A percentile compares a stretch with the other conserved stretches of the same genome.
Evolutionary conservation across 2,329 filamentous ascomycete species (phyloP).

Genomic region (Trichophyton verrucosum): DNA sequence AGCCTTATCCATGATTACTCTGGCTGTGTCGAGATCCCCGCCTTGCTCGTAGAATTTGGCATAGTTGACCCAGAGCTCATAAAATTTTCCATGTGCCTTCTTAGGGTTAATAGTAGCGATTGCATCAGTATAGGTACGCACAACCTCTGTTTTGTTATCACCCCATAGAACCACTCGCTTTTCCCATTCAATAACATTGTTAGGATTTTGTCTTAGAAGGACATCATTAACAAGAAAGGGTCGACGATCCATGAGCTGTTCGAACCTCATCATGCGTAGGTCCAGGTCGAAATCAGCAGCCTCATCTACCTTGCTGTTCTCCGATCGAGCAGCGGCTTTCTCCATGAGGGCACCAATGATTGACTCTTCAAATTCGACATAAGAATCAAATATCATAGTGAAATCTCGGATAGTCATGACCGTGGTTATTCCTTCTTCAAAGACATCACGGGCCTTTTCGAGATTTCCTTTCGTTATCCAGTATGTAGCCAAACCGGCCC

Average conservation of each 20-base stretch:
- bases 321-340: slow-evolving; percentile 63
- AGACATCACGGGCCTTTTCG: slow-evolving; percentile 81
- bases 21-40: slow-evolving; percentile 69
- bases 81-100: slow-evolving; percentile 84
- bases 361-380: slow-evolving; percentile 92
- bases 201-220: slow-evolving; percentile 83
- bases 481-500: slow-evolving; percentile 89
- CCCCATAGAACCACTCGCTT: slow-evolving; percentile 94
- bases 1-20: slow-evolving; percentile 93
- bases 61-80: slow-evolving; percentile 92
- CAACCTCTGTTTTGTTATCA: slow-evolving; percentile 79
- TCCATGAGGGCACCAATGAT: slow-evolving; percentile 89
- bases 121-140: slow-evolving; percentile 87
- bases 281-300: slow-evolving; percentile 89
- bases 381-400: slow-evolving; percentile 89
- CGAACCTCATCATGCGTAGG: slow-evolving; percentile 93
- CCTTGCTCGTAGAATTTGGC: slow-evolving; percentile 92
- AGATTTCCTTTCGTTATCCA: slow-evolving; percentile 91
- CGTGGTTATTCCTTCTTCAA: slow-evolving; percentile 91
- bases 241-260: slow-evolving; percentile 92
- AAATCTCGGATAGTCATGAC: slow-evolving; percentile 99
- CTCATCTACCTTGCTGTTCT: slow-evolving; percentile 64
- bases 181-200: slow-evolving; percentile 94
- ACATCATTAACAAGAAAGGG: slow-evolving; percentile 97
- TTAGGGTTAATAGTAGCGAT: slow-evolving; percentile 89